A percentile compares a stretch with the other conserved stretches of the same genome.
phyloP scores from a whole-genome alignment of 306 rosid species.

The Begonia masoniana region DNA sequence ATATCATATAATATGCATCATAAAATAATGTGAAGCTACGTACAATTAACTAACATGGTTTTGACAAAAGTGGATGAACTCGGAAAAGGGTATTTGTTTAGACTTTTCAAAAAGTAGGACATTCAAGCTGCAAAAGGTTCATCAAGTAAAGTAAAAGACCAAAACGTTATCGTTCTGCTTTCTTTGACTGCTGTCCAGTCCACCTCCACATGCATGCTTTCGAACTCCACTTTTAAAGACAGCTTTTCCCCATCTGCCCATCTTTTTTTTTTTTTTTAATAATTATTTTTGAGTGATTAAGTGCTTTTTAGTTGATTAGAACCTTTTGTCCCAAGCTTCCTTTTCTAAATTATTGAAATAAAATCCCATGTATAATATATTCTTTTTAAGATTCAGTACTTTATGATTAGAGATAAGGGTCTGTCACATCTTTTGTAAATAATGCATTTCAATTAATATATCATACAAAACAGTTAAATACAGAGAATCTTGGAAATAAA shows the following conservation, averaged over 20 bases:
- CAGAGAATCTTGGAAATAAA: too few relatives aligned
- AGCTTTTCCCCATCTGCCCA: not conserved
- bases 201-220: not conserved
- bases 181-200: conserved; percentile 3
- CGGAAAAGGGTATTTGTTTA: conserved; percentile 2
- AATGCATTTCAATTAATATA: too few relatives aligned
- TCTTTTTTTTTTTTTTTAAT: not conserved
- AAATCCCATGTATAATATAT: not conserved
- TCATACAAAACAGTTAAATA: too few relatives aligned
- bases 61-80: conserved; percentile 4
- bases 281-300: not conserved
- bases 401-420: not conserved
- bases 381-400: not conserved
- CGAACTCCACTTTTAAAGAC: conserved; percentile 6
- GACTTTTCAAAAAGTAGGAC: not conserved
- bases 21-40: too few relatives aligned
- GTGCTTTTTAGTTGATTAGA: not conserved
- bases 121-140: not conserved
- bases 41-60: too few relatives aligned
- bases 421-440: too few relatives aligned
- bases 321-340: not conserved
- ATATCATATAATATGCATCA: too few relatives aligned
- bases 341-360: not conserved
- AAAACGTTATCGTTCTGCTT: conserved; percentile 8
- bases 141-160: not conserved